Base-by-base conservation (phyloP, 306 rosid genomes). In the Quercus variabilis region DNA sequence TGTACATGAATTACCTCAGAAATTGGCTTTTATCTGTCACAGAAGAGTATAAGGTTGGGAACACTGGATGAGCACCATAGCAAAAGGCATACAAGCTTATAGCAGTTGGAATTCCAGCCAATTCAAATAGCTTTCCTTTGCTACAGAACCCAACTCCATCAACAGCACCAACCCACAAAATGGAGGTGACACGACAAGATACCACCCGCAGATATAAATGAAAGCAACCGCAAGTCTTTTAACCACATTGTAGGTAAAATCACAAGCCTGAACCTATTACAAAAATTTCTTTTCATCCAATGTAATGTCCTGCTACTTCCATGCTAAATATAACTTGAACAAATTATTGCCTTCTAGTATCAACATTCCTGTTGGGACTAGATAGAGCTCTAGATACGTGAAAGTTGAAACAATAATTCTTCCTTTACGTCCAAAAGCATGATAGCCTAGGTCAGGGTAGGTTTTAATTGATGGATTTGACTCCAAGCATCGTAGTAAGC, bases 301-400 rank as follows among this genome's bases (percentile, higher is more conserved):
- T 55, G 55, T 52, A 41, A 55, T 33, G 26, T 5, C 43, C 38
- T 5, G 35, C 1, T 12, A 77, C 35, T 13, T 25, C 21, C 38
- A 65, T 26, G 6, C 65, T 64, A 3, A 57, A 35, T 55, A 77
- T 19, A 69, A 38, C 55, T 43, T 67, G 12, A 52, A 33, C n/a
- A 77, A 46, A 33, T 77, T 55, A 55, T 77, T 75, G n/a, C 67
- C 67, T 77, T 68, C 81, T 55, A 65, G 31, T 20, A 77, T 69
- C 18, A 77, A 28, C 25, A 77, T 30, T 51, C 81, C 74, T 11
- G 74, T 77, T 52, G 80, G 23, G 20, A 64, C 63, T 65, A 76
- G 73, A 49, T 64, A 77, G 15, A 67, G 80, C 74, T 67, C 65
- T 31, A 55, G 25, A 23, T 35, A 77, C 55, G 17, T 8, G 54